Conservation (phyloP, 129 eudicot genomes). For the Tanacetum coccineum region DNA sequence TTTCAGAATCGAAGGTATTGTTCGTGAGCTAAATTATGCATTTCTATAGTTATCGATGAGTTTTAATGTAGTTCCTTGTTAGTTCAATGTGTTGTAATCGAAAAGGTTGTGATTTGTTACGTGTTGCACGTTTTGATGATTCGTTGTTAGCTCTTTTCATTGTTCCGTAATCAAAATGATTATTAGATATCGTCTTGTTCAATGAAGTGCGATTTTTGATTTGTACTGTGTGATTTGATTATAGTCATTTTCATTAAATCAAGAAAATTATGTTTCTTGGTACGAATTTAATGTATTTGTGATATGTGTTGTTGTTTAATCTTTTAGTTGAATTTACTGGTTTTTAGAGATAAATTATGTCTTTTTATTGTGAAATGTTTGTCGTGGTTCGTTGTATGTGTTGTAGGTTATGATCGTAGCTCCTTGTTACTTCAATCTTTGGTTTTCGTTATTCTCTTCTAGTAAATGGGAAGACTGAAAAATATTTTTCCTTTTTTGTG, state of each 20-base stretch:
- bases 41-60: background rate
- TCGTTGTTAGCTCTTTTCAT: no score
- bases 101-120: no score
- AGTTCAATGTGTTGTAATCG: background rate
- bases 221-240: no score
- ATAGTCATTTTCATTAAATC: background rate
- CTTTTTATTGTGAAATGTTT: background rate
- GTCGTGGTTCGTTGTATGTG: background rate
- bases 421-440: background rate
- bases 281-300: background rate
- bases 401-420: background rate
- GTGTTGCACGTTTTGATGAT: no score
- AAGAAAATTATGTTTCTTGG: no score
- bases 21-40: background rate
- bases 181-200: background rate
- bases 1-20: constrained; percentile 43
- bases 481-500: no score
- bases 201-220: background rate
- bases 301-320: background rate
- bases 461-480: no score
- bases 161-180: background rate
- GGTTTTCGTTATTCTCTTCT: background rate
- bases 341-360: background rate
- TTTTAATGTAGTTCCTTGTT: background rate
- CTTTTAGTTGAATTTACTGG: background rate